Percentiles rank a stretch among this genome's conserved stretches.
Evolutionary conservation across 164 flowering plant species (phyloP).

Genomic region (Umbilicus rupestris): DNA sequence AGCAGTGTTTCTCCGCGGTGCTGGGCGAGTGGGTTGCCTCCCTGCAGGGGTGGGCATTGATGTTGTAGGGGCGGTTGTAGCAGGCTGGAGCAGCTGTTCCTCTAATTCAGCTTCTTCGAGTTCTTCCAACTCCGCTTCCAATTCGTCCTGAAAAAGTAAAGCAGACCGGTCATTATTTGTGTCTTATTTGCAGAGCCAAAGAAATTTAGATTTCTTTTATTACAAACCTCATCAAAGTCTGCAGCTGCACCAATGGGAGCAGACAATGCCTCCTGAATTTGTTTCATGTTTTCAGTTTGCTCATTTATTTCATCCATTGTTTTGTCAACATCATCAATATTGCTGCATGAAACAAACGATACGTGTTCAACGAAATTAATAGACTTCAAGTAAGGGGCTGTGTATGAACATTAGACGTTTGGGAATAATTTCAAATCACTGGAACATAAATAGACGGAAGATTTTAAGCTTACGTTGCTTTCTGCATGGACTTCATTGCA

Average conservation of each 20-base stretch:
- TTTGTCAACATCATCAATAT: conserved; percentile 49
- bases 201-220: not conserved
- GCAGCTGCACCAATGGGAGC: conserved; percentile 39
- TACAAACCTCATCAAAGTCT: conserved; percentile 37
- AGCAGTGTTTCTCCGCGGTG: conserved; percentile 11
- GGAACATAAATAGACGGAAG: not conserved
- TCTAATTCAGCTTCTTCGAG: conserved; percentile 17
- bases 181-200: not conserved
- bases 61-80: conserved; percentile 14
- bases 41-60: conserved; percentile 14
- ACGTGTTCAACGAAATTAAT: not conserved
- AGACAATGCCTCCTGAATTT: conserved; percentile 41
- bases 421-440: not conserved
- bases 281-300: conserved; percentile 49
- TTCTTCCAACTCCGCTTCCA: conserved; percentile 16
- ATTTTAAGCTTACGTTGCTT: conserved; percentile 46
- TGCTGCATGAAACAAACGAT: conserved; percentile 19
- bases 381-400: not conserved
- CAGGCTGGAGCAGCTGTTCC: conserved; percentile 21
- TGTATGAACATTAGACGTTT: not conserved
- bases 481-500: conserved; percentile 67
- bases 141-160: conserved; percentile 15
- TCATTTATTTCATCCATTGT: conserved; percentile 54
- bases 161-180: not conserved
- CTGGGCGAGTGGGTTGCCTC: conserved; percentile 12